phyloP scores from a whole-genome alignment of 306 rosid species.

The Malus orientalis region DNA sequence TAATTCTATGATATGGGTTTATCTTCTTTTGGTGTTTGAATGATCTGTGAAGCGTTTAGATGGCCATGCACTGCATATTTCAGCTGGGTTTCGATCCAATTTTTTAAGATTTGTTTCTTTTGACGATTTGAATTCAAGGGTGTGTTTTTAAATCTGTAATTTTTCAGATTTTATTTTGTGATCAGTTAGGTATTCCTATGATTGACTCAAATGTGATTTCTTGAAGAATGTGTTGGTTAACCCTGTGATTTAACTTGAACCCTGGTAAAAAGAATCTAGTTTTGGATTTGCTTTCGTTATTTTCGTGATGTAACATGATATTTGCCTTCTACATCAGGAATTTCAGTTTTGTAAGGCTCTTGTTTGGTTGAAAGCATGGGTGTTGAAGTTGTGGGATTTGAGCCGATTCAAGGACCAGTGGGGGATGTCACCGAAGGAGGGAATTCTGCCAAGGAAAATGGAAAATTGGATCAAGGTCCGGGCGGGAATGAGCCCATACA shows the following conservation, averaged over 20 bases:
- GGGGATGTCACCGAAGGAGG: constrained; percentile 43
- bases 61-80: neutral
- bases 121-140: constrained; percentile 6
- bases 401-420: constrained; percentile 66
- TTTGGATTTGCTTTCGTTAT: neutral
- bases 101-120: neutral
- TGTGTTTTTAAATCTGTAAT: neutral
- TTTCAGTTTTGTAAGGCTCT: constrained; percentile 28
- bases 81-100: neutral
- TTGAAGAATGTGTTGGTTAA: neutral
- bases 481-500: constrained; percentile 50
- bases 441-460: constrained; percentile 50
- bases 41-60: constrained; percentile 9
- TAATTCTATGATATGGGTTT: neutral
- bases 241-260: neutral
- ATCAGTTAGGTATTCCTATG: neutral
- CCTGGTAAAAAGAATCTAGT: neutral
- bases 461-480: constrained; percentile 39
- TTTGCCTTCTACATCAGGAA: constrained; percentile 22
- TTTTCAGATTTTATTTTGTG: neutral
- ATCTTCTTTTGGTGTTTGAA: neutral
- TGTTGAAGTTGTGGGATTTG: constrained; percentile 75
- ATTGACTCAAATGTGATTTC: neutral
- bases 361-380: constrained; percentile 52
- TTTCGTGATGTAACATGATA: constrained; percentile 1